phyloP scores from a whole-genome alignment of 768 basidiomycete genomes.

The Pleurotus salmoneostramineus region DNA sequence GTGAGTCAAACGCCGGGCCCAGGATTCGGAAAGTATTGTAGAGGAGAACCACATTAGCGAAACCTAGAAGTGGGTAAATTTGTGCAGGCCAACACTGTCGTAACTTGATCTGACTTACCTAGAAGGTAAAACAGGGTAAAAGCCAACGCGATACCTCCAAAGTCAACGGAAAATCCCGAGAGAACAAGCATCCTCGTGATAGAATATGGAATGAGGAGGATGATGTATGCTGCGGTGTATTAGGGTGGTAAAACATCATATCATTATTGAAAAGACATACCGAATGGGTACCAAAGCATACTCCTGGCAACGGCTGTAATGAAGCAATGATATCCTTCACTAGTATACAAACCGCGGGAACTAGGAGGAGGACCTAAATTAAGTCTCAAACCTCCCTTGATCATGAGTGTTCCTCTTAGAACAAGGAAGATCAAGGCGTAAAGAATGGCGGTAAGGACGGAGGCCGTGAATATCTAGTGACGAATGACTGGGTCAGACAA shows the following conservation, averaged over 20 bases:
- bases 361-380: slow-evolving; percentile 43
- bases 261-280: slow-evolving; percentile 16
- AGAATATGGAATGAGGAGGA: slow-evolving; percentile 57
- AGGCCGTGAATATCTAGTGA: slow-evolving; percentile 52
- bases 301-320: slow-evolving; percentile 57
- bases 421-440: slow-evolving; percentile 62
- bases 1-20: slow-evolving; percentile 42
- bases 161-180: slow-evolving; percentile 46
- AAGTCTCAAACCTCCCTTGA: slow-evolving; percentile 48
- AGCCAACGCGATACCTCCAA: slow-evolving; percentile 43
- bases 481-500: not conserved
- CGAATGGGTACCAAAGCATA: slow-evolving; percentile 60
- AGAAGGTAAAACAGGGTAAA: slow-evolving; percentile 48
- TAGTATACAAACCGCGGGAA: slow-evolving; percentile 31
- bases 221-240: slow-evolving; percentile 46
- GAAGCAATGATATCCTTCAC: slow-evolving; percentile 55
- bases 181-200: slow-evolving; percentile 43
- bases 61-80: slow-evolving; percentile 32
- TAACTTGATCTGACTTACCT: slow-evolving; percentile 32
- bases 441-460: slow-evolving; percentile 48
- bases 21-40: slow-evolving; percentile 67
- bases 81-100: not conserved
- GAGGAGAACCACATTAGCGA: slow-evolving; percentile 62
- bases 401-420: slow-evolving; percentile 51
- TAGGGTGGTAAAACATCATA: slow-evolving; percentile 41